phyloP scores from a whole-genome alignment of 2,329 filamentous ascomycete species.

The Alternaria burnsii region DNA sequence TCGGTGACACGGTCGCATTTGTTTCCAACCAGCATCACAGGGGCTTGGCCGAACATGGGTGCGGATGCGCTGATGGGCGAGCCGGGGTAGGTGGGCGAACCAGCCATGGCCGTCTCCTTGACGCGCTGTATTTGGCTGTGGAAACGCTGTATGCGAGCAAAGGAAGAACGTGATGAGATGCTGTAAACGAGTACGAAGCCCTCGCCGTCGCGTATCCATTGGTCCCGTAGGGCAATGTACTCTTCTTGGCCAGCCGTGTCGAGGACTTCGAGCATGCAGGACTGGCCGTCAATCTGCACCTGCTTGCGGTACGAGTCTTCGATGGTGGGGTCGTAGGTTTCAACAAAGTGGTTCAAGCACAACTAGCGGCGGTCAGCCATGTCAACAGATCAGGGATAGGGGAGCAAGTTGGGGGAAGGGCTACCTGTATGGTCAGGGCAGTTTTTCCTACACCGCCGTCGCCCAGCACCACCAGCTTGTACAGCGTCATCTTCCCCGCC shows the following conservation, averaged over 20 bases:
- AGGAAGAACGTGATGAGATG: constrained; percentile 96
- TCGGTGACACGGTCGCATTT: constrained; percentile 97
- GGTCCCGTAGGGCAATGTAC: constrained; percentile 94
- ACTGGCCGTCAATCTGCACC: constrained; percentile 88
- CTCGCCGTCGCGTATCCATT: constrained; percentile 98
- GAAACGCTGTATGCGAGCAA: constrained; percentile 92
- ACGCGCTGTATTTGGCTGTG: constrained; percentile 97
- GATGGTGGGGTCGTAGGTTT: constrained; percentile 79
- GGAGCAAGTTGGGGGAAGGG: constrained; percentile 42
- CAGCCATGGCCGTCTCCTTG: constrained; percentile 81
- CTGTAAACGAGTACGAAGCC: constrained; percentile 98
- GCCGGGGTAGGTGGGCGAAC: constrained; percentile 78
- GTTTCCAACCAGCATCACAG: constrained; percentile 98
- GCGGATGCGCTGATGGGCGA: constrained; percentile 69
- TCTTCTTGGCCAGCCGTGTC: constrained; percentile 99
- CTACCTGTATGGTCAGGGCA: constrained; percentile 87
- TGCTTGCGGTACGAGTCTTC: constrained; percentile 75
- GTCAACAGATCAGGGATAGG: constrained; percentile 2
- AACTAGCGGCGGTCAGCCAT: constrained; percentile 64
- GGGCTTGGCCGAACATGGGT: constrained; percentile 70
- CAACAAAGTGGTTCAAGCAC: constrained; percentile 97
- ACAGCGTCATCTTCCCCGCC: constrained; percentile 93
- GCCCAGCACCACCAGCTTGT: constrained; percentile 94
- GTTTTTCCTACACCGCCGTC: constrained; percentile 96
- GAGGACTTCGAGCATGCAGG: constrained; percentile 96